Evolutionary conservation across 2,329 filamentous ascomycete species (phyloP).

Genomic region (Rhynchosporium agropyri): DNA sequence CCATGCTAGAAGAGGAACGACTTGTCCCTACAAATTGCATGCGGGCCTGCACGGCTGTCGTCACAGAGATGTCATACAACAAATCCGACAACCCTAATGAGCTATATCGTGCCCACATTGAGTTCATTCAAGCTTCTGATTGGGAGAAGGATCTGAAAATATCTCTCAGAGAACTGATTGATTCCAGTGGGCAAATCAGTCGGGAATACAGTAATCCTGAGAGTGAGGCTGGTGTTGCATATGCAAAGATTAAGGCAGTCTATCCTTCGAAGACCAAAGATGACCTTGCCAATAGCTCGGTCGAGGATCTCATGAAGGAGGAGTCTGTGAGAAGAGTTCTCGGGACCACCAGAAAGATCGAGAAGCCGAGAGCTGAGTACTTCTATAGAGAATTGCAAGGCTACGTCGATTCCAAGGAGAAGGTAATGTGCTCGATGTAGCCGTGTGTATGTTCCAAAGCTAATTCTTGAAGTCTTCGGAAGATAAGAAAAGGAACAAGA

Average conservation of each 20-base stretch:
- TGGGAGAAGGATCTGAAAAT: slow-evolving; percentile 48
- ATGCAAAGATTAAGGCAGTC: slow-evolving; percentile 49
- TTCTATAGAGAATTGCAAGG: slow-evolving; percentile 34
- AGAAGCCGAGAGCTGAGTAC: slow-evolving; percentile 22
- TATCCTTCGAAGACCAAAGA: slow-evolving; percentile 45
- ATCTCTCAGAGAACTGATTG: slow-evolving; percentile 45
- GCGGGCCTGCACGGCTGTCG: slow-evolving; percentile 51
- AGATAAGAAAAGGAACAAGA: slow-evolving; percentile 28
- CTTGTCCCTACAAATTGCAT: slow-evolving; percentile 52
- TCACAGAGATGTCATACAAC: slow-evolving; percentile 51
- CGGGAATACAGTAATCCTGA: slow-evolving; percentile 41
- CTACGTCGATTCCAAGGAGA: slow-evolving; percentile 37
- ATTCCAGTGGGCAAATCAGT: slow-evolving; percentile 42
- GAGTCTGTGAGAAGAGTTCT: slow-evolving; percentile 19
- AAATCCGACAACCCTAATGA: slow-evolving; percentile 38
- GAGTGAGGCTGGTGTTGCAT: slow-evolving; percentile 41
- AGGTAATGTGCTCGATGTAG: slow-evolving; percentile 17
- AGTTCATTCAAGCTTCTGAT: slow-evolving; percentile 47
- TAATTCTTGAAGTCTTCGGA: slow-evolving; percentile 23
- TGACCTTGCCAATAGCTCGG: slow-evolving; percentile 40
- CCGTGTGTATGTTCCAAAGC: neutral
- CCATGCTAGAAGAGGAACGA: slow-evolving; percentile 49
- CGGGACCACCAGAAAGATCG: slow-evolving; percentile 27
- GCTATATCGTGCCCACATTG: slow-evolving; percentile 48
- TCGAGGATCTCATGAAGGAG: slow-evolving; percentile 15